Evolutionary conservation across 257 asterid species (phyloP), one percentile per base, ranked within the genome.

Genomic region (Orobanche coerulescens): DNA sequence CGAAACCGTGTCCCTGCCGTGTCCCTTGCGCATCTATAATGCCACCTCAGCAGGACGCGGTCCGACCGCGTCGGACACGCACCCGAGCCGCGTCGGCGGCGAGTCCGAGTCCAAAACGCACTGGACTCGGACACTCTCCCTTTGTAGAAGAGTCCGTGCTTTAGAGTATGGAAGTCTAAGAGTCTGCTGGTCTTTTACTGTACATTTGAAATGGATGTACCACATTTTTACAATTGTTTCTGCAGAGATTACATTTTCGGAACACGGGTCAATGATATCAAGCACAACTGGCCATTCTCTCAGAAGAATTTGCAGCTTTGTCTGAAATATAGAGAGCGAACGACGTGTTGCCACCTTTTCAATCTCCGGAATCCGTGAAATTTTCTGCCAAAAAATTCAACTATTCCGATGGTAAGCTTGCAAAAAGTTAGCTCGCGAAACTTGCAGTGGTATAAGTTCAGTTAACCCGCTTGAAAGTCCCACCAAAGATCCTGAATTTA

Each of bases 261-360:
- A 54, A 36, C 76, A 22, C 65, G 98, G 51, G 78, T 71, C 72
- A 88, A 86, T 73, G 84, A 84, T 76, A 74, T 88, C 76, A 62
- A 70, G 82, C 86, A 72, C 26, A 79, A 75, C 48, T 92, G 98
- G 98, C 98, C 98, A 40, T 92, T 92, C 75, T 88, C 98, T 62
- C 78, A 64, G 72, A 72, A 84, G 74, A 81, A 72, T 53, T 75
- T 92, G 79, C 91, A 83, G 62, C 86, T 81, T 82, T 88, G 95
- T 75, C 59, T 84, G 71, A 82, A 81, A 65, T 77, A 84, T 76
- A 95, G 87, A 95, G 87, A 51, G 76, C 81, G 78, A 82, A 67
- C 39, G 82, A 86, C 68, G 74, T 83, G 28, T 73, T 92, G 82
- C 98, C 98, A 26, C 95, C 94, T 66, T 92, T 88, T 40, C 87